Evolutionary conservation across 2,329 filamentous ascomycete species (phyloP), one percentile per base, ranked within the genome.

Genomic region (Sphaerulina populicola): DNA sequence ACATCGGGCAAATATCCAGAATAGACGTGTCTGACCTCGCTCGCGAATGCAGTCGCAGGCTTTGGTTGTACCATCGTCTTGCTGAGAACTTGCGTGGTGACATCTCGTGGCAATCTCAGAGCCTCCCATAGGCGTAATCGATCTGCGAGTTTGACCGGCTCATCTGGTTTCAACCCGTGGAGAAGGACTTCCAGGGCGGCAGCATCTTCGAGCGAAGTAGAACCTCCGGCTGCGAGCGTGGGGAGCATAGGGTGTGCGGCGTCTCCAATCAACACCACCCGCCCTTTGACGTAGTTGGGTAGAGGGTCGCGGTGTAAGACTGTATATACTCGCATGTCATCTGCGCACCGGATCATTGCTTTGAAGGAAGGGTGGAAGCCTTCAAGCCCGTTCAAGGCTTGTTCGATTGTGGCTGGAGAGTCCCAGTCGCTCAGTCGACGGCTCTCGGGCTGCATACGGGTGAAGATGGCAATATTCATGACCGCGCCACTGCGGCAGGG

Each of bases 211-310:
- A 52, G 38, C 15, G 37, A 31, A 4, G 50, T 52, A 1, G 33
- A 39, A n/a, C 39, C 33, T 15, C 50, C 39, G 21, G 39, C 50
- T 33, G 44, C 48, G 18, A 51, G 29, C 10, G 48, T 41, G 14
- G 50, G 50, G 18, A 52, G 37, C 50, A 52, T 52, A 2, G 52
- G 48, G 45, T 54, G 52, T n/a, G 48, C 52, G 9, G 52, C 52
- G 30, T 54, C 52, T 30, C 52, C 52, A 15, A 54, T 51, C 44
- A 54, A 37, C 15, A 54, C 36, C 7, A 43, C 44, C 38, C 47
- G 37, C 2, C 45, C 47, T 18, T 51, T 51, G 12, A 46, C 33
- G 33, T 49, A 54, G 10, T 38, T 46, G 11, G 44, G 44, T 3
- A 50, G 43, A 1, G 52, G 52, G 12, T 51, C 44, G 7, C 48